Evolutionary conservation across 176 grass and related monocot genomes (phyloP).

Genomic region (Aegilops speltoides): DNA sequence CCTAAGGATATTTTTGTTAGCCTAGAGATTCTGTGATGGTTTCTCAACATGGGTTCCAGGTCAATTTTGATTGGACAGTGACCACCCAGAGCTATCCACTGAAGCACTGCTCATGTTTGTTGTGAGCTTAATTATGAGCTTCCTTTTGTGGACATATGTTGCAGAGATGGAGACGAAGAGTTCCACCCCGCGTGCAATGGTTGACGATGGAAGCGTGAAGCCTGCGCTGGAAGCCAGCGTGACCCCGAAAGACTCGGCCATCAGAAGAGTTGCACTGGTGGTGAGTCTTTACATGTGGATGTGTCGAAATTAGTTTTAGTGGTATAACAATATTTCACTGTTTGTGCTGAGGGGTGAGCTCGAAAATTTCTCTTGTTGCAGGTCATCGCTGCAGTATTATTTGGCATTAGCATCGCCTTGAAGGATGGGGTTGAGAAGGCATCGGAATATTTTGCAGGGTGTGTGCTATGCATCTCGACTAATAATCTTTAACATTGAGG

Average conservation of each 20-base stretch:
- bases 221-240: background rate
- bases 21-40: background rate
- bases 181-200: background rate
- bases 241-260: conserved; percentile 11
- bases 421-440: conserved; percentile 69
- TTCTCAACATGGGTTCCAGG: background rate
- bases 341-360: background rate
- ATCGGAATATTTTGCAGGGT: conserved; percentile 97
- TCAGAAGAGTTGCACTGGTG: conserved; percentile 55
- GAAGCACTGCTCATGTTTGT: conserved; percentile 1
- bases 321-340: background rate
- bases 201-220: background rate
- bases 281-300: conserved; percentile 20
- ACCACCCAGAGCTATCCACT: background rate
- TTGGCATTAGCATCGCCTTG: conserved; percentile 74
- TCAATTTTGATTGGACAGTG: background rate
- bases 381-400: conserved; percentile 69
- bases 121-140: background rate
- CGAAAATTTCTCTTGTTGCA: conserved; percentile 35
- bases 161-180: conserved; percentile 22
- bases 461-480: conserved; percentile 35
- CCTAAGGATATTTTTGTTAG: background rate
- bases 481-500: conserved; percentile 24
- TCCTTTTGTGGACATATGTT: conserved; percentile 1
- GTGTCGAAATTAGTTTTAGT: background rate